phyloP scores from a whole-genome alignment of 2,329 filamentous ascomycete species.

The Alternaria viburni region DNA sequence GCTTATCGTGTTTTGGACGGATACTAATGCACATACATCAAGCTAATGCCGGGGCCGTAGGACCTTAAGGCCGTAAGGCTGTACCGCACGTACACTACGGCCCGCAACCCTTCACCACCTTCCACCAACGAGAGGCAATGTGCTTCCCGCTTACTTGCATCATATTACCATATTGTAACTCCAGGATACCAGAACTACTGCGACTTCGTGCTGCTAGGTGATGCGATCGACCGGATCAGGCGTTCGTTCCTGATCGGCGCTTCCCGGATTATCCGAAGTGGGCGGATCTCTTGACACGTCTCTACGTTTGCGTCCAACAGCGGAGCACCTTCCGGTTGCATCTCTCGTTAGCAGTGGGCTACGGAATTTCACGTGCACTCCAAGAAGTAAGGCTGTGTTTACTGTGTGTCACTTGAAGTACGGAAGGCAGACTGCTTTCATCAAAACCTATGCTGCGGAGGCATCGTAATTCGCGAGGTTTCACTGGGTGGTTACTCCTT shows the following conservation, averaged over 20 bases:
- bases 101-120: neutral
- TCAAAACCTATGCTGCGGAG: neutral
- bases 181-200: neutral
- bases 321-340: neutral
- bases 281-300: neutral
- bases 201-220: neutral
- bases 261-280: neutral
- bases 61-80: neutral
- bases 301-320: neutral
- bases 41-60: neutral
- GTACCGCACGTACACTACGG: neutral
- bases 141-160: neutral
- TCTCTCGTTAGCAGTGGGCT: too few relatives aligned
- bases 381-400: neutral
- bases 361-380: neutral
- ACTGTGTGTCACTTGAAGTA: accelerated
- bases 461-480: accelerated
- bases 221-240: neutral
- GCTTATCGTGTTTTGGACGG: neutral
- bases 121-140: neutral
- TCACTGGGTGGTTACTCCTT: accelerated
- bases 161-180: neutral
- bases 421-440: neutral
- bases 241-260: neutral
- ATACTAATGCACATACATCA: neutral